phyloP scores from a whole-genome alignment of 139 green algal genomes.

The Pycnococcus provasolii region DNA sequence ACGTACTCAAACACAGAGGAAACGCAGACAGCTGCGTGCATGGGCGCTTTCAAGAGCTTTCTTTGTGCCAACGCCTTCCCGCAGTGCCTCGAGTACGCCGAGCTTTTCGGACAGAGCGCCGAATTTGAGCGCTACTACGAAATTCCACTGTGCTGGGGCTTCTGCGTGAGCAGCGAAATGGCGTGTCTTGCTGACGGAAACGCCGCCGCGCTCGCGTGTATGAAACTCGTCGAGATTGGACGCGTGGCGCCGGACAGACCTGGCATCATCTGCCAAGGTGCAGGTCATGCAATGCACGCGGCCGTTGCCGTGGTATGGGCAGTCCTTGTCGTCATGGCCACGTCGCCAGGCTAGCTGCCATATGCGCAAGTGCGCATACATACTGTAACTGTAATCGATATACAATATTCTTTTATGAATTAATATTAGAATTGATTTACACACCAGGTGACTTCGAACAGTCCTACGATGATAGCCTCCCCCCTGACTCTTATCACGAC shows the following conservation, averaged over 20 bases:
- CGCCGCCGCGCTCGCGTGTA: not conserved
- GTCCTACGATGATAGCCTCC: too few species aligned
- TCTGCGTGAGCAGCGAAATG: not conserved
- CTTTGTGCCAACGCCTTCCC: constrained; percentile 3
- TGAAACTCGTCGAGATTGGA: not conserved
- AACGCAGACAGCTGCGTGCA: not conserved
- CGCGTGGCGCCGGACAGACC: not conserved
- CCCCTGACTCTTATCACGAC: too few species aligned
- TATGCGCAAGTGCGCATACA: too few species aligned
- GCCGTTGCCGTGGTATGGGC: too few species aligned
- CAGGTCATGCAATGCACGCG: too few species aligned
- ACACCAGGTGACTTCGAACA: too few species aligned
- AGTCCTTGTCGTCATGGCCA: too few species aligned
- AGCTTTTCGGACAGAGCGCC: not conserved
- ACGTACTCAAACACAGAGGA: not conserved
- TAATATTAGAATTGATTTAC: too few species aligned
- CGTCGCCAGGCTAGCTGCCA: too few species aligned
- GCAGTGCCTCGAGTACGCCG: not conserved
- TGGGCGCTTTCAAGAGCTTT: not conserved
- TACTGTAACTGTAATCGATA: too few species aligned
- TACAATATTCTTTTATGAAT: too few species aligned
- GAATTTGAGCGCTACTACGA: not conserved
- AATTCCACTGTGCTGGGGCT: constrained; percentile 6
- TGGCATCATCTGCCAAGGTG: not conserved
- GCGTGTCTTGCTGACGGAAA: constrained; percentile 2